These are phyloP conservation scores for Huntiella moniliformis DNA, from an alignment of 2,329 filamentous ascomycete species.

Conservation along the genomic window DNA sequence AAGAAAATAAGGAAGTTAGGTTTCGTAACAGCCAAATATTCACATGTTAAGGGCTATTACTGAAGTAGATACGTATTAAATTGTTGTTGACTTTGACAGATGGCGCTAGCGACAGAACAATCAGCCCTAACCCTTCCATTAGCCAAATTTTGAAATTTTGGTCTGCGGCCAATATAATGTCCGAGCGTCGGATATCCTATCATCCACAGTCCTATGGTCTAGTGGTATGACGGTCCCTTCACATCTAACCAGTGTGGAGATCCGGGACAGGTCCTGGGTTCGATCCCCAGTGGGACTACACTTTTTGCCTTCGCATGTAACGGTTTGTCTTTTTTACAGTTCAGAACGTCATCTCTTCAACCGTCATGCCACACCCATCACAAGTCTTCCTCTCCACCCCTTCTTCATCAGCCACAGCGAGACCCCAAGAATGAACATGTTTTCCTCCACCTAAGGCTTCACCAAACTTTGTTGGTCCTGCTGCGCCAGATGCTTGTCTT, in stretches of 20 bases:
- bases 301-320: not conserved
- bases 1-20: too few relatives aligned
- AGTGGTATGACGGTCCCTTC: slow-evolving; percentile 12
- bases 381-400: slow-evolving; percentile 71
- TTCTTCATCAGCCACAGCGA: slow-evolving; percentile 46
- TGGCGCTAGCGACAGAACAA: too few relatives aligned
- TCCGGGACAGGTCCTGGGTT: slow-evolving; percentile 12
- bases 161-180: too few relatives aligned
- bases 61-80: too few relatives aligned
- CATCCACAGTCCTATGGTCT: slow-evolving; percentile 11
- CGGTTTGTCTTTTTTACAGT: not conserved
- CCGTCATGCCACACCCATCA: slow-evolving; percentile 56
- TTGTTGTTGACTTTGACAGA: too few relatives aligned
- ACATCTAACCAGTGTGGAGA: slow-evolving; percentile 3
- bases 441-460: slow-evolving; percentile 50
- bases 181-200: too few relatives aligned
- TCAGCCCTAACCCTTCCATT: too few relatives aligned
- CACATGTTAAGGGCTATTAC: too few relatives aligned
- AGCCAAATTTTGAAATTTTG: too few relatives aligned
- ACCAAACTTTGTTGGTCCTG: slow-evolving; percentile 46
- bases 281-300: slow-evolving; percentile 12
- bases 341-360: slow-evolving; percentile 54
- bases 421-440: slow-evolving; percentile 80
- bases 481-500: slow-evolving; percentile 38
- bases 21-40: too few relatives aligned